Conservation (phyloP, 805 yeast species). For the Sungouiozyma intestinalis region DNA sequence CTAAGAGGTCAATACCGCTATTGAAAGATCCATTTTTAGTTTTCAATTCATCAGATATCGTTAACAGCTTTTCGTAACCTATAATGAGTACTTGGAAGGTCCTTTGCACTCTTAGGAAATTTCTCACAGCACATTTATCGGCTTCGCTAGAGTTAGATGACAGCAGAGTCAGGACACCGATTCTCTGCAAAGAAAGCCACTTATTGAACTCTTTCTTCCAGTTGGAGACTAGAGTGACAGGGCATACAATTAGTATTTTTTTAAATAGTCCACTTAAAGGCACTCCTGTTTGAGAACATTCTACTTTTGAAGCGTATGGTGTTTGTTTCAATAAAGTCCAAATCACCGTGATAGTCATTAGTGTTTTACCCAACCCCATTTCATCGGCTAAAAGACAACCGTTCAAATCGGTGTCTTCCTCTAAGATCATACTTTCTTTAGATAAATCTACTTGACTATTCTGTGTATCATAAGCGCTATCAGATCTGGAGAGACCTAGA, state of each 20-base stretch:
- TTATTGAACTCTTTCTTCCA: conserved; percentile 85
- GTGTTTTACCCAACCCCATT: conserved; percentile 91
- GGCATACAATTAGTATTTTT: conserved; percentile 75
- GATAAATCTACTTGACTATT: conserved; percentile 1
- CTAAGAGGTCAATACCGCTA: conserved; percentile 47
- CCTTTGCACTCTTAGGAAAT: conserved; percentile 48
- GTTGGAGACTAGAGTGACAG: conserved; percentile 77
- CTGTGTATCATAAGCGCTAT: not conserved
- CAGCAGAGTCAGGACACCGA: conserved; percentile 57
- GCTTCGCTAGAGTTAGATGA: conserved; percentile 38
- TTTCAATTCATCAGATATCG: conserved; percentile 40
- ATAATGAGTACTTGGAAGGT: conserved; percentile 76
- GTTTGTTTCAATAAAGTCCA: conserved; percentile 74
- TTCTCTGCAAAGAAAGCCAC: conserved; percentile 63
- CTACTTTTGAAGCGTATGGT: conserved; percentile 34
- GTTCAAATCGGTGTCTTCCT: conserved; percentile 21
- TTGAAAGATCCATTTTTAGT: conserved; percentile 22
- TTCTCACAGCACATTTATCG: conserved; percentile 46
- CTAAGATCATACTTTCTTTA: conserved; percentile 10
- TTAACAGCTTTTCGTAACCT: conserved; percentile 75
- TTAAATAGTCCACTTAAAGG: conserved; percentile 30
- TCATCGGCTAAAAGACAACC: conserved; percentile 93
- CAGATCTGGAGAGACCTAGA: conserved; percentile 45
- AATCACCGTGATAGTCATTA: conserved; percentile 71
- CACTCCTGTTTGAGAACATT: conserved; percentile 28